Evolutionary conservation across 2,329 filamentous ascomycete species (phyloP).

Genomic region (Onygenales sp.): DNA sequence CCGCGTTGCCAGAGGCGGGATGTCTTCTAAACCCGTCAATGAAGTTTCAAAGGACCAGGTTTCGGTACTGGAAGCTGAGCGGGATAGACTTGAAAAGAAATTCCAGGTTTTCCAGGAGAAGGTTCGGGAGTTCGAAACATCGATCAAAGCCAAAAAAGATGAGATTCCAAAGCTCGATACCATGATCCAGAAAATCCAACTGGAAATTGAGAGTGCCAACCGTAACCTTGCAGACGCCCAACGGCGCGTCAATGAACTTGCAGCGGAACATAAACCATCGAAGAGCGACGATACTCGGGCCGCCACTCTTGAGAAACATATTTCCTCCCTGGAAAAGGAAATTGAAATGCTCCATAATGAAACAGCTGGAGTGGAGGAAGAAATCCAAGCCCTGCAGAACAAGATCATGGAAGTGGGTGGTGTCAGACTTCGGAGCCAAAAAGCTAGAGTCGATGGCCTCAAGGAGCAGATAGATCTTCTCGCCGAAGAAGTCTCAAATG

Average conservation of each 20-base stretch:
- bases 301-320: constrained; percentile 64
- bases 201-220: constrained; percentile 81
- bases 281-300: constrained; percentile 70
- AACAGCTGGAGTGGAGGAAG: constrained; percentile 80
- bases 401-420: constrained; percentile 98
- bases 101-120: constrained; percentile 79
- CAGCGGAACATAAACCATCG: constrained; percentile 69
- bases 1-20: constrained; percentile 79
- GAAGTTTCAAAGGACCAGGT: constrained; percentile 86
- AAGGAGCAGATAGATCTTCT: constrained; percentile 77
- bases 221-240: constrained; percentile 77
- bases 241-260: constrained; percentile 75
- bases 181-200: constrained; percentile 76
- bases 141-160: constrained; percentile 61
- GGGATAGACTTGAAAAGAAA: constrained; percentile 72
- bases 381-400: constrained; percentile 86
- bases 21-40: constrained; percentile 91
- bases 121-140: constrained; percentile 67
- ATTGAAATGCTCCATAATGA: constrained; percentile 71
- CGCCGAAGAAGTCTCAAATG: constrained; percentile 71
- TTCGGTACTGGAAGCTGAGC: constrained; percentile 72
- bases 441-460: constrained; percentile 78
- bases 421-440: constrained; percentile 81
- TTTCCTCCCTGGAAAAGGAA: constrained; percentile 64
- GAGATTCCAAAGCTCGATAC: constrained; percentile 80